Evolutionary conservation across 108 stramenopile genomes (phyloP).

Genomic region (Bacterosira constricta): DNA sequence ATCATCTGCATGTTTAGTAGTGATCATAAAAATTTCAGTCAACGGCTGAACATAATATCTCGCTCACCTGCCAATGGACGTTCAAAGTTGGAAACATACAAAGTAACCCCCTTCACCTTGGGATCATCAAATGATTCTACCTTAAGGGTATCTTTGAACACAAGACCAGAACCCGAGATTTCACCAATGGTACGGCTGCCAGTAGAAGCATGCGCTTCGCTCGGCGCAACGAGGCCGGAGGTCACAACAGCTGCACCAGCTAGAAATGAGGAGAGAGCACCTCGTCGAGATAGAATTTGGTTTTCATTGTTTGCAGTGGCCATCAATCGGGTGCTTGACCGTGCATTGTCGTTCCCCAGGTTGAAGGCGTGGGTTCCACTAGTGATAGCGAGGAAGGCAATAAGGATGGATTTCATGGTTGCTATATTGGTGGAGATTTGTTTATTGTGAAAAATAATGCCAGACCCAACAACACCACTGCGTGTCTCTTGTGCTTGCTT

Average conservation of each 20-base stretch:
- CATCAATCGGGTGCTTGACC: background rate
- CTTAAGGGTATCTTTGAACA: conserved; percentile 87
- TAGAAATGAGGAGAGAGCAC: conserved; percentile 33
- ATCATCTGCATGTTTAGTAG: too few relatives aligned
- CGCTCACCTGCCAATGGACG: conserved; percentile 70
- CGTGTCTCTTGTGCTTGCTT: too few relatives aligned
- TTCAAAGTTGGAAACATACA: conserved; percentile 92
- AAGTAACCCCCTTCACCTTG: conserved; percentile 74
- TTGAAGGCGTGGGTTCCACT: conserved; percentile 3
- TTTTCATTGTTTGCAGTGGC: background rate
- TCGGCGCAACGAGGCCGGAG: background rate
- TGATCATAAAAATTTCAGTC: too few relatives aligned
- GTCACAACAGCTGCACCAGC: conserved; percentile 4
- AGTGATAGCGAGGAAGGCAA: background rate
- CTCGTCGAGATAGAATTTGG: conserved; percentile 18
- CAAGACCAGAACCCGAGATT: conserved; percentile 79
- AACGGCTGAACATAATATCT: too few relatives aligned
- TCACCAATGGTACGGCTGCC: conserved; percentile 61
- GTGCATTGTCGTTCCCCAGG: background rate
- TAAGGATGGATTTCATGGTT: background rate
- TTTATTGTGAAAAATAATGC: too few relatives aligned
- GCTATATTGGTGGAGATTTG: too few relatives aligned
- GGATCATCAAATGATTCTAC: conserved; percentile 88
- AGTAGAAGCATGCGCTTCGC: conserved; percentile 49
- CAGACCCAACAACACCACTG: too few relatives aligned